A percentile compares a stretch with the other conserved stretches of the same genome.
phyloP scores from a whole-genome alignment of 2,329 filamentous ascomycete genomes.

The Pseudocercospora crystallina region DNA sequence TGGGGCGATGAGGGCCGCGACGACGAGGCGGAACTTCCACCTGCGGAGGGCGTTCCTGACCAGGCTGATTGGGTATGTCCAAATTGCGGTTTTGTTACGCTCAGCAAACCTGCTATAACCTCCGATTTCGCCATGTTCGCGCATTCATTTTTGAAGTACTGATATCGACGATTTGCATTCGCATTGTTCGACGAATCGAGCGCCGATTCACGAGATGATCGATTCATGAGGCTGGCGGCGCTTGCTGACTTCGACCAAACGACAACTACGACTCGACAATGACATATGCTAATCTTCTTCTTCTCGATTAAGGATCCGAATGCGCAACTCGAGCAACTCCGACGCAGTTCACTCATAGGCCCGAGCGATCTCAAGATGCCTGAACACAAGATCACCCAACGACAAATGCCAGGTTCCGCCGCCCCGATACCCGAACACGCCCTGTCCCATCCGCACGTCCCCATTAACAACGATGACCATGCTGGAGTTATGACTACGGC shows the following conservation, averaged over 20 bases:
- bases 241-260: too few relatives aligned
- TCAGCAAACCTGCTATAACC: background rate
- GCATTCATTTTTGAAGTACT: slow-evolving; percentile 10
- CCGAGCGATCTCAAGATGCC: slow-evolving; percentile 33
- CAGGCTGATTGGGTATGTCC: slow-evolving; percentile 94
- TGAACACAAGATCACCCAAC: slow-evolving; percentile 26
- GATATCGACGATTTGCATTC: background rate
- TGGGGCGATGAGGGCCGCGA: slow-evolving; percentile 61
- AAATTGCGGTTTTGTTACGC: slow-evolving; percentile 36
- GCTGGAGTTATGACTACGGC: background rate
- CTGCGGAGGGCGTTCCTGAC: slow-evolving; percentile 77
- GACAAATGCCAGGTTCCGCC: slow-evolving; percentile 34
- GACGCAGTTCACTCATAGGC: slow-evolving; percentile 43
- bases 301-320: slow-evolving; percentile 44
- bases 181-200: background rate
- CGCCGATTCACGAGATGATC: too few relatives aligned
- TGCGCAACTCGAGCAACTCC: slow-evolving; percentile 48
- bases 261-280: background rate
- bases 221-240: too few relatives aligned
- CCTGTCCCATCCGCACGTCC: slow-evolving; percentile 15
- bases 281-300: slow-evolving; percentile 16
- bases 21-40: slow-evolving; percentile 62
- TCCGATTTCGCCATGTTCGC: slow-evolving; percentile 9
- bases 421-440: slow-evolving; percentile 26
- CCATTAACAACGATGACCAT: slow-evolving; percentile 4